Conservation (phyloP, 2,329 filamentous ascomycete species). For the Coleophoma cylindrospora region DNA sequence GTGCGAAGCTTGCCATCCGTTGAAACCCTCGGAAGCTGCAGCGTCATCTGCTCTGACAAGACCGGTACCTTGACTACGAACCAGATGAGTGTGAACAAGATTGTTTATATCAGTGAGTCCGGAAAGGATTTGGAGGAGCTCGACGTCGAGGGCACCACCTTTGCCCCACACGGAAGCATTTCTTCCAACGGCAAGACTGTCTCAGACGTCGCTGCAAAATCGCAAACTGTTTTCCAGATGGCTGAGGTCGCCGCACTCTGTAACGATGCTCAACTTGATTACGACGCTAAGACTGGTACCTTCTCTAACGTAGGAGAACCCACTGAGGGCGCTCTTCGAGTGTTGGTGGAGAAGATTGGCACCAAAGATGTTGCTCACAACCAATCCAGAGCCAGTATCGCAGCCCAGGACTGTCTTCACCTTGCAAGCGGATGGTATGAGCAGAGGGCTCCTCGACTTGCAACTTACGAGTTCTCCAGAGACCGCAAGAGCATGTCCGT, state of each 20-base stretch:
- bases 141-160: constrained; percentile 88
- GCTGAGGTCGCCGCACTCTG: constrained; percentile 69
- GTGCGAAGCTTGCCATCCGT: constrained; percentile 95
- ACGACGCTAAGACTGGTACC: constrained; percentile 68
- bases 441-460: constrained; percentile 65
- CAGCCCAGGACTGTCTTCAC: constrained; percentile 62
- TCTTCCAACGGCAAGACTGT: constrained; percentile 62
- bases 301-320: constrained; percentile 89
- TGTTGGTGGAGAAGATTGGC: constrained; percentile 90
- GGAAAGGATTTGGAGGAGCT: constrained; percentile 77
- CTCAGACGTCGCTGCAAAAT: constrained; percentile 63
- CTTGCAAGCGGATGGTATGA: constrained; percentile 83
- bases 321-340: constrained; percentile 88
- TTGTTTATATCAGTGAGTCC: constrained; percentile 74
- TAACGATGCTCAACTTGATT: constrained; percentile 81
- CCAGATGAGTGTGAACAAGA: constrained; percentile 96
- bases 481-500: constrained; percentile 99
- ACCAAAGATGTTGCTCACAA: constrained; percentile 52
- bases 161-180: constrained; percentile 76
- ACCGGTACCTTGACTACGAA: constrained; percentile 97
- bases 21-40: constrained; percentile 97
- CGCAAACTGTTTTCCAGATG: constrained; percentile 76
- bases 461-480: constrained; percentile 94
- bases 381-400: constrained; percentile 38
- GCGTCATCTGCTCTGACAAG: constrained; percentile 99